Conservation (phyloP, 306 rosid species). For the Prunus fruticosa region DNA sequence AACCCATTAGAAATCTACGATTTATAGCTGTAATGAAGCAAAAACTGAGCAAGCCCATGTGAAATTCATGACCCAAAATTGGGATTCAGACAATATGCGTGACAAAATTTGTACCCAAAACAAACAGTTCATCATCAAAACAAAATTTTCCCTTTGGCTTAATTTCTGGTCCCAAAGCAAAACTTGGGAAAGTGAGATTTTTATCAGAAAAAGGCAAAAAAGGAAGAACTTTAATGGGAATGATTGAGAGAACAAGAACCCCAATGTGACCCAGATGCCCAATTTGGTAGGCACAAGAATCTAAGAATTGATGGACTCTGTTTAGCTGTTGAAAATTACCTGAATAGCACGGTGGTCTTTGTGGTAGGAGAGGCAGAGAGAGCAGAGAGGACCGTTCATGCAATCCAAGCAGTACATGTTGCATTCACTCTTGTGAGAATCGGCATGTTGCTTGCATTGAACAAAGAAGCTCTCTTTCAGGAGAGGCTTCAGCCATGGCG, state of each 20-base stretch:
- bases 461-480: slow-evolving; percentile 81
- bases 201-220: slow-evolving; percentile 15
- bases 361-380: slow-evolving; percentile 78
- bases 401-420: slow-evolving; percentile 98
- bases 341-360: slow-evolving; percentile 90
- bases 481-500: slow-evolving; percentile 97
- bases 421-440: slow-evolving; percentile 95
- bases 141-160: neutral
- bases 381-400: slow-evolving; percentile 88
- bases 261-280: neutral
- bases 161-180: neutral
- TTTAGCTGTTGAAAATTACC: slow-evolving; percentile 33
- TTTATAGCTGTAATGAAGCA: neutral
- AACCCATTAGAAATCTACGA: slow-evolving; percentile 2
- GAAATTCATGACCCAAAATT: neutral
- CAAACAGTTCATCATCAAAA: neutral
- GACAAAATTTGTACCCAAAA: too few species aligned
- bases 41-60: neutral
- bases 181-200: neutral
- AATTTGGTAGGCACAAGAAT: neutral
- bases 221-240: neutral
- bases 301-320: too few species aligned
- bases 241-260: slow-evolving; percentile 1
- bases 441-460: slow-evolving; percentile 87
- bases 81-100: too few species aligned